Conservation (phyloP, 352 stramenopile genomes). For the Pythium utonaiense region DNA sequence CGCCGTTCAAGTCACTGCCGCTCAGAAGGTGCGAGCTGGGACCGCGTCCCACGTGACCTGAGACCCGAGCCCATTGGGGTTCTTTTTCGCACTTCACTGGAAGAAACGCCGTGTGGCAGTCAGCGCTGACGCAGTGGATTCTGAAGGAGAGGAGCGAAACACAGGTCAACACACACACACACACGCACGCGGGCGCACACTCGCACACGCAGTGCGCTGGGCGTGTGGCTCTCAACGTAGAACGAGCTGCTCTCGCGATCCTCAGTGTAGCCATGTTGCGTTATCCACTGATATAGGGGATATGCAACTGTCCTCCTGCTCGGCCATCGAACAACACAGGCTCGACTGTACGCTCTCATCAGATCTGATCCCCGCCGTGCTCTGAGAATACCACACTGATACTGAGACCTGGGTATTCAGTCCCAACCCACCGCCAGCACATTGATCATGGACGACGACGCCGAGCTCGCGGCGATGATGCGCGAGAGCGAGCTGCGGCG, state of each 20-base stretch:
- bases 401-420: neutral
- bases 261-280: neutral
- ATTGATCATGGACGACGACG: conserved; percentile 33
- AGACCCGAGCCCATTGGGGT: conserved; percentile 4
- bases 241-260: no score
- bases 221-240: no score
- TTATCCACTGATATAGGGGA: conserved; percentile 4
- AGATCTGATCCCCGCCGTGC: conserved; percentile 16
- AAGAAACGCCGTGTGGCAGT: neutral
- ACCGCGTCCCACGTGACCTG: neutral
- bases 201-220: no score
- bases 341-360: neutral
- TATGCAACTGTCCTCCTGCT: no score
- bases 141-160: no score
- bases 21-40: neutral
- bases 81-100: neutral
- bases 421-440: neutral
- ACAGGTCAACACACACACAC: no score
- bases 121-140: no score
- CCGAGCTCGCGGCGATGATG: conserved; percentile 40
- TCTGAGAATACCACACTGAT: neutral
- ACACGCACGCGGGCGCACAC: no score
- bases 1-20: neutral
- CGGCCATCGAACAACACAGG: neutral
- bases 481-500: conserved; percentile 33